Conservation (phyloP, 192 early-diverging fungal species). For the Backusella psychrophila region DNA sequence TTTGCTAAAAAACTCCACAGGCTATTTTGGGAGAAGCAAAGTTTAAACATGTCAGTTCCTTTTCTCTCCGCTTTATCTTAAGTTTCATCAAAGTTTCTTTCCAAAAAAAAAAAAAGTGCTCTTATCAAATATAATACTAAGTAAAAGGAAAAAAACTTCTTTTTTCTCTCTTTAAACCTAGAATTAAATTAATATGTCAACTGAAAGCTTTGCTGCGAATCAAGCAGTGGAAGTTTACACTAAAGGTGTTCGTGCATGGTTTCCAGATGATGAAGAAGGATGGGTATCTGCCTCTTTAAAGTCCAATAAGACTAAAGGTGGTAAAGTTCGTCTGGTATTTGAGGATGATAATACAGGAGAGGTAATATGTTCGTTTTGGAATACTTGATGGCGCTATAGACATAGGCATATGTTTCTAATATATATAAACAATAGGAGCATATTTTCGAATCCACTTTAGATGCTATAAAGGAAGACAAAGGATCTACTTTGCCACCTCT, state of each 20-base stretch:
- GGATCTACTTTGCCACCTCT: constrained; percentile 85
- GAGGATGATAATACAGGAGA: constrained; percentile 45
- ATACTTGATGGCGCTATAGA: background rate
- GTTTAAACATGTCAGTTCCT: background rate
- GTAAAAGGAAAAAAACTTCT: background rate
- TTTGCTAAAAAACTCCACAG: background rate
- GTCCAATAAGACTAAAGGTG: constrained; percentile 53
- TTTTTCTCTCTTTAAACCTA: background rate
- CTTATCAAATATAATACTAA: background rate
- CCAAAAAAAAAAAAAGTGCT: background rate
- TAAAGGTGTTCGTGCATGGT: constrained; percentile 83
- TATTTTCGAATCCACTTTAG: constrained; percentile 68
- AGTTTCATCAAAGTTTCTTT: constrained; percentile 2
- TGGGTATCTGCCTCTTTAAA: constrained; percentile 76
- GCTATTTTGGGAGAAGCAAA: background rate
- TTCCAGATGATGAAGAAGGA: constrained; percentile 80
- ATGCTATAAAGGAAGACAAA: constrained; percentile 63
- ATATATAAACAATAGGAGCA: constrained; percentile 48
- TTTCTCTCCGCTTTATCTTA: constrained; percentile 7
- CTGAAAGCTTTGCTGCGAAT: background rate
- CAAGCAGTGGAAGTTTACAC: constrained; percentile 63
- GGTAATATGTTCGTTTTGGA: constrained; percentile 1
- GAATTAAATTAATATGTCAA: background rate
- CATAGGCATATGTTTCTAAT: background rate
- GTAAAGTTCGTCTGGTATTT: constrained; percentile 62